phyloP scores from a whole-genome alignment of 768 basidiomycete species.

The Pulveroboletus sp. region DNA sequence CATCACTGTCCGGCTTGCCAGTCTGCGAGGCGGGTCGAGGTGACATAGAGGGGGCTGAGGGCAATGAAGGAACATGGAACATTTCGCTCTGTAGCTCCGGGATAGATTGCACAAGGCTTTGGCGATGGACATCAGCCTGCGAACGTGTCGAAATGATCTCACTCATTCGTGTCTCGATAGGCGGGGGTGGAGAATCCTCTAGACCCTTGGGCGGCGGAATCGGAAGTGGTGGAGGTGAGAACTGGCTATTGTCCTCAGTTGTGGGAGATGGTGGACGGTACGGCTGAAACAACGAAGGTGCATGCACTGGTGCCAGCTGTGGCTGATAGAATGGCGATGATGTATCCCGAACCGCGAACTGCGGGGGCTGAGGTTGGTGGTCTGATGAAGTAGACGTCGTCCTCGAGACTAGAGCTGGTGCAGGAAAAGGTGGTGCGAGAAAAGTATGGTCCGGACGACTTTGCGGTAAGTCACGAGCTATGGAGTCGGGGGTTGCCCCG shows the following conservation, averaged over 20 bases:
- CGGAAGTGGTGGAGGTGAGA: slow-evolving; percentile 29
- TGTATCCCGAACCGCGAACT: slow-evolving; percentile 9
- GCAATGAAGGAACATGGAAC: slow-evolving; percentile 18
- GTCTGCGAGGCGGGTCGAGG: slow-evolving; percentile 3
- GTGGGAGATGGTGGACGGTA: slow-evolving; percentile 22
- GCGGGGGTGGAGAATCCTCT: slow-evolving; percentile 19
- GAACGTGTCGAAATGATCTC: slow-evolving; percentile 25
- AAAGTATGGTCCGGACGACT: slow-evolving; percentile 21
- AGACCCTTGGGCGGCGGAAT: slow-evolving; percentile 26
- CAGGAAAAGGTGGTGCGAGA: slow-evolving; percentile 27
- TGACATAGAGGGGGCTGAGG: not conserved
- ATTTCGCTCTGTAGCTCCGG: slow-evolving; percentile 24
- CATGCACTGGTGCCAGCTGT: slow-evolving; percentile 7
- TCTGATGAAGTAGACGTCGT: slow-evolving; percentile 24
- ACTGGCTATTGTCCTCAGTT: slow-evolving; percentile 17
- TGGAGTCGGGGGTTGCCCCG: slow-evolving; percentile 26
- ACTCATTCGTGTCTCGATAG: slow-evolving; percentile 23
- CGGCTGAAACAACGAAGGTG: slow-evolving; percentile 24
- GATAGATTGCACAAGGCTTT: slow-evolving; percentile 1
- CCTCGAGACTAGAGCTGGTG: slow-evolving; percentile 24
- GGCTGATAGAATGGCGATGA: slow-evolving; percentile 17
- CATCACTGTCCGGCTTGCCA: slow-evolving; percentile 4
- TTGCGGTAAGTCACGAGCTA: slow-evolving; percentile 22
- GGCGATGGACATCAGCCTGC: slow-evolving; percentile 5
- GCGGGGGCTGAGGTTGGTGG: slow-evolving; percentile 12